phyloP scores from a whole-genome alignment of 306 rosid species.

The Arachis hypogaea region DNA sequence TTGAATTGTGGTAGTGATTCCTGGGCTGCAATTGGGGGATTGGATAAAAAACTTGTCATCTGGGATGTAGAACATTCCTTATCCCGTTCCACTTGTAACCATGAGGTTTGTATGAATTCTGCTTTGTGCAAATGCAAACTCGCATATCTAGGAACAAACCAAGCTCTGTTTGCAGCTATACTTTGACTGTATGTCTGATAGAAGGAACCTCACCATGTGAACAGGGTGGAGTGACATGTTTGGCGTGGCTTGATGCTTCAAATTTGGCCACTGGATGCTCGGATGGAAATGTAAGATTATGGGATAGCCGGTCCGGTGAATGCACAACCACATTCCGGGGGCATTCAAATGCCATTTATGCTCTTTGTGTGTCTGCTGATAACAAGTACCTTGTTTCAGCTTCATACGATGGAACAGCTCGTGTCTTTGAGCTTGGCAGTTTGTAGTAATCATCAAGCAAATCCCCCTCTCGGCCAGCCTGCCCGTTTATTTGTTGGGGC shows the following conservation, averaged over 20 bases:
- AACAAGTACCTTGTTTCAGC: constrained; percentile 70
- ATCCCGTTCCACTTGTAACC: constrained; percentile 69
- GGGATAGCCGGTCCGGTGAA: constrained; percentile 86
- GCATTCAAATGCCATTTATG: constrained; percentile 63
- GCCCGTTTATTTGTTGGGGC: neutral
- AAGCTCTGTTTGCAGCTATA: no score
- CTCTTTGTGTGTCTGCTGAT: constrained; percentile 68
- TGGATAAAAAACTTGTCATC: no score
- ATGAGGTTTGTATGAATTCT: constrained; percentile 62
- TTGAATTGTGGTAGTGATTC: constrained; percentile 26
- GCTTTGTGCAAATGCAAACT: neutral
- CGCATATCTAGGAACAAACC: no score
- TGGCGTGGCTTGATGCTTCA: constrained; percentile 75
- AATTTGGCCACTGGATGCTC: constrained; percentile 73
- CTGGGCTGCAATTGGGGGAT: no score
- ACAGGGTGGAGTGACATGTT: constrained; percentile 83
- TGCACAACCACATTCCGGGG: constrained; percentile 74
- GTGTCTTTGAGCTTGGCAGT: constrained; percentile 62
- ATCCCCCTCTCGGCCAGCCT: neutral
- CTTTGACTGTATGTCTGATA: constrained; percentile 10
- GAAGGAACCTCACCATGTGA: constrained; percentile 26
- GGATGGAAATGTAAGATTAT: constrained; percentile 74
- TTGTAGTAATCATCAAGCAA: constrained; percentile 48
- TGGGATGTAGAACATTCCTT: constrained; percentile 78
- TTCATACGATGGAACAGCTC: constrained; percentile 76